phyloP scores from a whole-genome alignment of 257 asterid species.

The Solanum arcanum region DNA sequence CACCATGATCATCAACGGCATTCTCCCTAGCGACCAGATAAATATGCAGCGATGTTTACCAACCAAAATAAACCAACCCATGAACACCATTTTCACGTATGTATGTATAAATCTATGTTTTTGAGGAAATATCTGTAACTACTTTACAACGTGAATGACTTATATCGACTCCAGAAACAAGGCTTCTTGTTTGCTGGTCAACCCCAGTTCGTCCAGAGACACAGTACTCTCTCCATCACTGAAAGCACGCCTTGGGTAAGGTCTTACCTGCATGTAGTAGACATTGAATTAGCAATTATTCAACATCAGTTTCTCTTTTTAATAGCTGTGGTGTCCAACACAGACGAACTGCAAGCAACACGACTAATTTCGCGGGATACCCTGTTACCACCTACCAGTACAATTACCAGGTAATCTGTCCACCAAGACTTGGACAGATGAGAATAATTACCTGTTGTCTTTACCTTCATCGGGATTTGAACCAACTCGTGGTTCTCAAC shows the following conservation, averaged over 20 bases:
- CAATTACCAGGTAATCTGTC: not conserved
- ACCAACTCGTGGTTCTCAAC: not conserved
- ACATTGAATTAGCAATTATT: not conserved
- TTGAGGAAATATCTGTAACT: not conserved
- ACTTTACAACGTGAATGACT: slow-evolving; percentile 9
- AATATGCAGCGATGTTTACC: not conserved
- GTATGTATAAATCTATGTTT: not conserved
- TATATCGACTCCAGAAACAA: slow-evolving; percentile 77
- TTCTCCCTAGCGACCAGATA: not conserved
- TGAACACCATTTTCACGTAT: not conserved
- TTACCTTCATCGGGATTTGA: not conserved
- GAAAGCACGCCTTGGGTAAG: slow-evolving; percentile 85
- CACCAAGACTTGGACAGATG: not conserved
- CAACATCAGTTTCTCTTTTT: not conserved
- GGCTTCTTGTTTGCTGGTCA: slow-evolving; percentile 95
- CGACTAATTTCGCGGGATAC: not conserved
- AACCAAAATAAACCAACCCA: not conserved
- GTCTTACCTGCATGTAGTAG: slow-evolving; percentile 52
- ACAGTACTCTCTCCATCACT: slow-evolving; percentile 50
- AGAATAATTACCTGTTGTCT: not conserved
- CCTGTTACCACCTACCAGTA: not conserved
- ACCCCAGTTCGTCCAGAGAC: slow-evolving; percentile 68
- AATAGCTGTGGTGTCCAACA: not conserved
- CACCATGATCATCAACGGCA: not conserved
- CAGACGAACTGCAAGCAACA: not conserved